phyloP scores from a whole-genome alignment of 164 flowering plant genomes.

The Vitis cinerea region DNA sequence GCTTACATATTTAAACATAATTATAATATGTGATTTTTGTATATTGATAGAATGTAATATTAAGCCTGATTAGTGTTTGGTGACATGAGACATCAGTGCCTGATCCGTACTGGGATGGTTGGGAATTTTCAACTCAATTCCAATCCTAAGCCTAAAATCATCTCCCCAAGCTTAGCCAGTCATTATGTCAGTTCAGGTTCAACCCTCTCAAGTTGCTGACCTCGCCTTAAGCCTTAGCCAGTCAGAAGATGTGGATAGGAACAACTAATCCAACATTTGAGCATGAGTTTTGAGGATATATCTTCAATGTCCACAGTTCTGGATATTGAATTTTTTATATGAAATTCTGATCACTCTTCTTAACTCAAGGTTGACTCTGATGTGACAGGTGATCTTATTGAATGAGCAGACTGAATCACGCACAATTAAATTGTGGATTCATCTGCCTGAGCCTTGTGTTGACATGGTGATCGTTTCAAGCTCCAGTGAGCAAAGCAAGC shows the following conservation, averaged over 20 bases:
- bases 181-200: too few species aligned
- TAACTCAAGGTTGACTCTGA: background rate
- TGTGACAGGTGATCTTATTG: constrained; percentile 65
- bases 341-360: background rate
- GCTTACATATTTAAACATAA: too few species aligned
- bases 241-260: background rate
- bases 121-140: too few species aligned
- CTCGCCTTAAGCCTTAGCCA: background rate
- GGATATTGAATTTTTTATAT: constrained; percentile 3
- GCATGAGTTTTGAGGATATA: background rate
- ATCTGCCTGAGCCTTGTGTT: constrained; percentile 59
- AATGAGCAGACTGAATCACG: constrained; percentile 80
- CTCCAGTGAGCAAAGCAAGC: constrained; percentile 52
- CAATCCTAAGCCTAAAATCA: too few species aligned
- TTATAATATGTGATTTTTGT: too few species aligned
- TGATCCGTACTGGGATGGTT: too few species aligned
- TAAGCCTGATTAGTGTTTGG: too few species aligned
- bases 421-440: constrained; percentile 67
- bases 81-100: too few species aligned
- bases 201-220: background rate
- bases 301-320: background rate
- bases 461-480: constrained; percentile 66
- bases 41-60: too few species aligned
- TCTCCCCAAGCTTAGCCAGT: too few species aligned
- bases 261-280: background rate